Conservation (phyloP, 208 protist genomes). For the Borovskyia barvae region DNA sequence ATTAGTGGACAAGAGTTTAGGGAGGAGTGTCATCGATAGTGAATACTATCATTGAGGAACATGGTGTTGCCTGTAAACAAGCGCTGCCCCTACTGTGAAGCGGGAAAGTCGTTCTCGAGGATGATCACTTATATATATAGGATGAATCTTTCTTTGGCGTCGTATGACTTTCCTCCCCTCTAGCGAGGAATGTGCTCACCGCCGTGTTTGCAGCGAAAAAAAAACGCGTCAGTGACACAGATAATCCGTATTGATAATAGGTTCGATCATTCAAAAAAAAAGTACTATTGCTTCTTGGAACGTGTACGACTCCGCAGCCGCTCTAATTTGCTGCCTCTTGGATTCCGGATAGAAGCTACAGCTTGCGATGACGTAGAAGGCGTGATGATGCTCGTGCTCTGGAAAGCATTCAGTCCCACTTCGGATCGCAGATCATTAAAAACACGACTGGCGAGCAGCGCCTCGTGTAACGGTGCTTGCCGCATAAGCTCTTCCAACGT, state of each 20-base stretch:
- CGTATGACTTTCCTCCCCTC: too few relatives aligned
- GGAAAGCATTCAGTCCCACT: neutral
- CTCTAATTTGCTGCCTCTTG: constrained; percentile 21
- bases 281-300: neutral
- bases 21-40: too few relatives aligned
- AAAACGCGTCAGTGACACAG: neutral
- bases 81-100: too few relatives aligned
- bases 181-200: too few relatives aligned
- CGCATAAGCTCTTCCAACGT: constrained; percentile 7
- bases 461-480: neutral
- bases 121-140: neutral
- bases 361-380: neutral
- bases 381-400: neutral
- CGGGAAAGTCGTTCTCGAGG: too few relatives aligned
- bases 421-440: constrained; percentile 11
- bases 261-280: neutral
- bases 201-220: too few relatives aligned
- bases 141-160: constrained; percentile 6
- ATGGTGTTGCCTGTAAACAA: too few relatives aligned
- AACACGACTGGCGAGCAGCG: neutral
- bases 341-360: neutral
- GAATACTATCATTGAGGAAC: too few relatives aligned
- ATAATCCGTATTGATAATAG: constrained; percentile 1
- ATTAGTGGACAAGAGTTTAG: too few relatives aligned
- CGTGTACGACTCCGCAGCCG: constrained; percentile 1